A percentile compares a stretch with the other conserved stretches of the same genome.
These are phyloP conservation scores for Myriangium duriaei DNA, from an alignment of 2,329 filamentous ascomycete species.

Conservation along the genomic window DNA sequence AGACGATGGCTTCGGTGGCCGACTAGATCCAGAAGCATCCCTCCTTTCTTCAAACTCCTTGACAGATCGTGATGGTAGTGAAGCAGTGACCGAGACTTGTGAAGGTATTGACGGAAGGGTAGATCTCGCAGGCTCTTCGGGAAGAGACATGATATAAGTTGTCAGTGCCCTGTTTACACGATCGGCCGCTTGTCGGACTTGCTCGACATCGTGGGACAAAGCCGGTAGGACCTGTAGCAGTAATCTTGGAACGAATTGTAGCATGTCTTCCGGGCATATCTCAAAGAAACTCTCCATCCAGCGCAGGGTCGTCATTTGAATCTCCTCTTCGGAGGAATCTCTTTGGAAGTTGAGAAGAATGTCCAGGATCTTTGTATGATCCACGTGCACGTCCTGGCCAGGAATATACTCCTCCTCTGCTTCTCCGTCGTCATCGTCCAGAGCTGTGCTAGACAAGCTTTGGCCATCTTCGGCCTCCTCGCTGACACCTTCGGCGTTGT, in stretches of 20 bases:
- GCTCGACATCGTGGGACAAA: conserved; percentile 82
- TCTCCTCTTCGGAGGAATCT: conserved; percentile 79
- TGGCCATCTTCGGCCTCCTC: conserved; percentile 25
- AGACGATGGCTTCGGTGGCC: conserved; percentile 7
- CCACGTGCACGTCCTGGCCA: conserved; percentile 90
- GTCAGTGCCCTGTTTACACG: conserved; percentile 84
- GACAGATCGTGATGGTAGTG: conserved; percentile 1
- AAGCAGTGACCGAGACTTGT: conserved; percentile 4
- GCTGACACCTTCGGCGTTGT: conserved; percentile 39
- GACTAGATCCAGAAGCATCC: conserved; percentile 27
- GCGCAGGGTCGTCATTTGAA: conserved; percentile 75
- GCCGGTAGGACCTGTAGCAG: conserved; percentile 85
- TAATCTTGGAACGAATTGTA: conserved; percentile 86
- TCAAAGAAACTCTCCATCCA: conserved; percentile 97
- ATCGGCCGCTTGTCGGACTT: conserved; percentile 75
- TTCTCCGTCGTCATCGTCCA: conserved; percentile 33
- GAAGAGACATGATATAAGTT: conserved; percentile 85
- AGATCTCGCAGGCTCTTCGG: conserved; percentile 43
- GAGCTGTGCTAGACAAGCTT: conserved; percentile 42
- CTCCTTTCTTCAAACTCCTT: conserved; percentile 29
- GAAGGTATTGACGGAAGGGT: conserved; percentile 18
- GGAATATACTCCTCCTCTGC: conserved; percentile 92
- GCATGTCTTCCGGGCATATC: conserved; percentile 91
- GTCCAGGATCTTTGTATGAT: conserved; percentile 81
- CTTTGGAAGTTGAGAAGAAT: conserved; percentile 85